Conservation (phyloP, 257 asterid species). For the Knoxia roxburghii region DNA sequence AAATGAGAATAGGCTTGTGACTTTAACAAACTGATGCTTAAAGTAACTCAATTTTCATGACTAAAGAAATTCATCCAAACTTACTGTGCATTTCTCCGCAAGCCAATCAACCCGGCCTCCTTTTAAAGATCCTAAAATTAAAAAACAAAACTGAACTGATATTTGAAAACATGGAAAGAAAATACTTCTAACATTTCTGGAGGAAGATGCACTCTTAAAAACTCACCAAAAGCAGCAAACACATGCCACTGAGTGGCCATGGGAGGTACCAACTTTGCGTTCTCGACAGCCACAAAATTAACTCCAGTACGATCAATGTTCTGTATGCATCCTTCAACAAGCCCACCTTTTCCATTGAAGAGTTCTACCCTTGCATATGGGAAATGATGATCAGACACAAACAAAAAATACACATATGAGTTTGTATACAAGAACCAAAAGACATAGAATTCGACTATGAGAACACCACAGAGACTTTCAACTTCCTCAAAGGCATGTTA, state of each 20-base stretch:
- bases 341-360: conserved; percentile 86
- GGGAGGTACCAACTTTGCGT: conserved; percentile 46
- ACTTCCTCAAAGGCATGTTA: neutral
- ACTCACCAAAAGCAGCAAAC: conserved; percentile 88
- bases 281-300: conserved; percentile 62
- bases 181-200: neutral
- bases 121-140: conserved; percentile 65
- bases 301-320: conserved; percentile 61
- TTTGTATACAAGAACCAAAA: neutral
- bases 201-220: neutral
- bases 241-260: conserved; percentile 72
- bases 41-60: conserved; percentile 17
- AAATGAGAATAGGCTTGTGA: conserved; percentile 12
- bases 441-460: neutral
- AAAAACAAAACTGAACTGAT: neutral
- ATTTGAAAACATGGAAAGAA: conserved; percentile 6
- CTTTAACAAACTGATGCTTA: neutral
- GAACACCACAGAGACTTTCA: neutral
- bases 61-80: conserved; percentile 25
- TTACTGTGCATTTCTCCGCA: conserved; percentile 95
- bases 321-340: conserved; percentile 79
- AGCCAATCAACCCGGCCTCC: conserved; percentile 99
- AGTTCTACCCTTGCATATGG: conserved; percentile 78
- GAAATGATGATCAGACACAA: conserved; percentile 16
- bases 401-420: neutral